These are phyloP conservation scores for Pichia sp. DNA, from an alignment of 1,139 yeast species.

Conservation along the genomic window DNA sequence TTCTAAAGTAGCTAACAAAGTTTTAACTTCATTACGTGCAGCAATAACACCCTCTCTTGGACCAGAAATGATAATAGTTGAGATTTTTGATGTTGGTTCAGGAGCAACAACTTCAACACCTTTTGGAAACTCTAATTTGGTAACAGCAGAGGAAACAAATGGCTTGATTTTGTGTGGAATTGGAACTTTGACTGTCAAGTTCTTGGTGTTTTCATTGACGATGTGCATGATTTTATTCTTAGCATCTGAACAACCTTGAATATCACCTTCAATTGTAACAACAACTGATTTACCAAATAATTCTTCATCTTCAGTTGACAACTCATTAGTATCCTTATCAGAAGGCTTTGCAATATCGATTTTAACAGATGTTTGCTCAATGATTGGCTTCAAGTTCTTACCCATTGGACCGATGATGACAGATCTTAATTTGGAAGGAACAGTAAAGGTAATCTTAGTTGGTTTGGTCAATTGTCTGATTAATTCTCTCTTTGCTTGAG, in stretches of 20 bases:
- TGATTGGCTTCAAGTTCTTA: slow-evolving; percentile 69
- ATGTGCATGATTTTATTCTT: slow-evolving; percentile 62
- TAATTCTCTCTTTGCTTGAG: slow-evolving; percentile 67
- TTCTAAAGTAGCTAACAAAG: slow-evolving; percentile 41
- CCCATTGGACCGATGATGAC: slow-evolving; percentile 89
- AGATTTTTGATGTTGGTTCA: slow-evolving; percentile 21
- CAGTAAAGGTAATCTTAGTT: slow-evolving; percentile 48
- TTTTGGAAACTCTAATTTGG: slow-evolving; percentile 24
- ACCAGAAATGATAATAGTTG: slow-evolving; percentile 46
- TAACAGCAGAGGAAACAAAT: slow-evolving; percentile 39
- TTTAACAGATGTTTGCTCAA: slow-evolving; percentile 61
- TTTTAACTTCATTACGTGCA: slow-evolving; percentile 42
- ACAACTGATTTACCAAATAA: slow-evolving; percentile 48
- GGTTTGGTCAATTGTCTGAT: slow-evolving; percentile 75
- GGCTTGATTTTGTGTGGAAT: slow-evolving; percentile 45
- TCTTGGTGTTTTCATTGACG: slow-evolving; percentile 68
- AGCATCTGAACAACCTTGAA: slow-evolving; percentile 74
- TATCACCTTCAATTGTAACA: slow-evolving; percentile 75
- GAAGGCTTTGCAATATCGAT: slow-evolving; percentile 60
- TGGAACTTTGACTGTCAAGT: slow-evolving; percentile 41
- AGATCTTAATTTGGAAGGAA: slow-evolving; percentile 77
- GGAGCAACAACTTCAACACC: slow-evolving; percentile 34
- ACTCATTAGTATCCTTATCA: slow-evolving; percentile 12
- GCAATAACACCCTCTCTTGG: slow-evolving; percentile 52
- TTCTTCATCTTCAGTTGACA: slow-evolving; percentile 36